Evolutionary conservation across 495 filamentous ascomycete species (phyloP), one percentile per base, ranked within the genome.

Genomic region (Penicillium odoratum): DNA sequence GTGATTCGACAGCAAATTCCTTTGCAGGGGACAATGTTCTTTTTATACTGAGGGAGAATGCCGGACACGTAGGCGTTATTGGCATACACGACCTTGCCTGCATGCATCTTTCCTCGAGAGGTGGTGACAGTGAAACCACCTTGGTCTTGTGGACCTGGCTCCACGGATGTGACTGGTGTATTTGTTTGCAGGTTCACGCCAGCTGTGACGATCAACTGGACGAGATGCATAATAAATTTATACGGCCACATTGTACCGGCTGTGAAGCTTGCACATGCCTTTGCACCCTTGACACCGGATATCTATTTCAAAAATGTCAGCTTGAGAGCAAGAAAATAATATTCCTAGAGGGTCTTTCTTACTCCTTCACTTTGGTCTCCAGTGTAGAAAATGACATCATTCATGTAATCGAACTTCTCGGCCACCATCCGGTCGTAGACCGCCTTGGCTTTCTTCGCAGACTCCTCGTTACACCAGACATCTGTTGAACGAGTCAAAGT

Each of bases 11-110:
- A 85, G 28, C 87, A 78, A 16, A 89, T 65, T 2, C 69, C 71
- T 51, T 71, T 71, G 58, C 68, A 68, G 1, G 88, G 88, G 4
- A 90, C 81, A 48, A 91, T 83, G 16, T 79, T 61, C n/a, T 81
- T 79, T 53, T 80, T 78, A 51, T 90, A 81, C 18, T 72, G 62
- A 5, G 80, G 77, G 42, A 81, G 74, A 11, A 91, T 69, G 15
- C 71, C 74, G 2, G 85, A 81, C 3, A 86, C 85, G 62, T 90
- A 91, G 25, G 84, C 89, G 55, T 92, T 92, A 31, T 87, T 91
- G 28, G 88, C 89, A 48, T 90, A 66, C 8, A 91, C 74, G 3
- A 91, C 75, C 45, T 77, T 80, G 26, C 58, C 58, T 0, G 87
- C 77, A 7, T 40, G 64, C n/a, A 89, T 81, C 5, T 42, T 67